phyloP scores from a whole-genome alignment of 768 basidiomycete genomes.

The Russula dissimulans region DNA sequence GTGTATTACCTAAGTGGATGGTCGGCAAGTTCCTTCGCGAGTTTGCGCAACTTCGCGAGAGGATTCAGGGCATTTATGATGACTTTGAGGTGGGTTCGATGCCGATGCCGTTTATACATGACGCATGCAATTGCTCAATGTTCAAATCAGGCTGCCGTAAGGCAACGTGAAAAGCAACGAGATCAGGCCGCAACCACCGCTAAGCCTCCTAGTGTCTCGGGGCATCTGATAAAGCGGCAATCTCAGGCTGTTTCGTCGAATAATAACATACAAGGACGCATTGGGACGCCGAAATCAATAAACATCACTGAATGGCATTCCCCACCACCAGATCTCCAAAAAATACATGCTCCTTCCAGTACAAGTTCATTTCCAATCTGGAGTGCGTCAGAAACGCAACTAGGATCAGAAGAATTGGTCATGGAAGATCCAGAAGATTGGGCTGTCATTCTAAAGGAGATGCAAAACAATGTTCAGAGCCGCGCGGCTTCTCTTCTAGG shows the following conservation, averaged over 20 bases:
- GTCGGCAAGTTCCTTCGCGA: conserved; percentile 1
- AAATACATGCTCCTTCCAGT: not conserved
- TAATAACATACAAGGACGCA: not conserved
- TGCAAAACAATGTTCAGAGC: conserved; percentile 8
- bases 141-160: not conserved
- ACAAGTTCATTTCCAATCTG: not conserved
- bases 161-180: not conserved
- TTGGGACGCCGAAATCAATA: not conserved
- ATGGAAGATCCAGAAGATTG: conserved; percentile 6
- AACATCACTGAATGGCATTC: not conserved
- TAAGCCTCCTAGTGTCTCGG: not conserved
- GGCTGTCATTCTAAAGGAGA: conserved; percentile 4
- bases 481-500: conserved; percentile 4
- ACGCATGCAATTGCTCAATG: not conserved
- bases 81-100: conserved; percentile 2
- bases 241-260: not conserved
- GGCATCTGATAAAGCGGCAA: not conserved
- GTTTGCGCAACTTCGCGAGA: not conserved
- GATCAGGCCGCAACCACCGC: not conserved
- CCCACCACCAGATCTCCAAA: not conserved
- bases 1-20: conserved; percentile 11
- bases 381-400: not conserved
- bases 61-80: not conserved
- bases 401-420: conserved; percentile 4
- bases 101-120: no score